Conservation (phyloP, 1,284 basidiomycete species). For the Stygiomarasmius scandens region DNA sequence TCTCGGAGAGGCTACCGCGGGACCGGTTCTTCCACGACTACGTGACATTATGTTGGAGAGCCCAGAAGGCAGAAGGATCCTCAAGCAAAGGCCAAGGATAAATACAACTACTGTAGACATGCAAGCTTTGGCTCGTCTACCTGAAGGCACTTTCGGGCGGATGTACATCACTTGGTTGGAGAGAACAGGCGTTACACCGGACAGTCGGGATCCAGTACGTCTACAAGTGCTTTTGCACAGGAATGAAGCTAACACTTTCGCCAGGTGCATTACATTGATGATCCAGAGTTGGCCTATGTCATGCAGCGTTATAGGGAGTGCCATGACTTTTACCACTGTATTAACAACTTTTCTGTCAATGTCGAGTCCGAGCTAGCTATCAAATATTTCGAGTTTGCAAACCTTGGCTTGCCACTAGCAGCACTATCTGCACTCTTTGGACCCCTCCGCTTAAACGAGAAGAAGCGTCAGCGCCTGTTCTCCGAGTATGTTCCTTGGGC, state of each 20-base stretch:
- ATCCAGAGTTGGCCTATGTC: conserved; percentile 93
- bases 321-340: conserved; percentile 94
- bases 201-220: conserved; percentile 88
- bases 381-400: conserved; percentile 94
- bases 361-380: conserved; percentile 94
- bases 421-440: conserved; percentile 82
- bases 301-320: conserved; percentile 98
- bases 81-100: conserved; percentile 84
- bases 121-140: conserved; percentile 62
- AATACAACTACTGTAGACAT: conserved; percentile 82
- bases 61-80: conserved; percentile 79
- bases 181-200: conserved; percentile 90
- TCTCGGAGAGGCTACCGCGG: conserved; percentile 88
- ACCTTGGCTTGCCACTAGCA: conserved; percentile 90
- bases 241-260: conserved; percentile 15
- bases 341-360: conserved; percentile 86
- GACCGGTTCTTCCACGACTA: conserved; percentile 78
- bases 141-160: conserved; percentile 84
- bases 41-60: conserved; percentile 81
- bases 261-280: conserved; percentile 88
- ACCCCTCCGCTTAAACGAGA: conserved; percentile 60
- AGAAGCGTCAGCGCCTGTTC: conserved; percentile 62
- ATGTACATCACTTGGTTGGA: conserved; percentile 93
- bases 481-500: conserved; percentile 92
- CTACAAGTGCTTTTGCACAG: neutral